Base-by-base conservation (phyloP, 2,329 filamentous ascomycete species). In the Didymella exigua region DNA sequence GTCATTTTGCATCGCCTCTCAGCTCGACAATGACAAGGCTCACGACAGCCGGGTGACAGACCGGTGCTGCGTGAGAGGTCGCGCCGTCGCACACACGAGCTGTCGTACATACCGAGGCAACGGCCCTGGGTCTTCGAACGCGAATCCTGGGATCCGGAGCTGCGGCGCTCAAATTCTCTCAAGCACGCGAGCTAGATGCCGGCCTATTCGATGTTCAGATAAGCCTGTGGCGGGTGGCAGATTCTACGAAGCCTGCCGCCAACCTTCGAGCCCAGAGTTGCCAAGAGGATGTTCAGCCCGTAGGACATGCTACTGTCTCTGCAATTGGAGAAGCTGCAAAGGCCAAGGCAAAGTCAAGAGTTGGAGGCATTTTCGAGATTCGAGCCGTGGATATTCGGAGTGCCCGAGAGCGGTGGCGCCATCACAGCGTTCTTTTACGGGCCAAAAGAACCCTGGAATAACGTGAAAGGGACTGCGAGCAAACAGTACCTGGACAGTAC, bases 271-370 rank as follows among this genome's bases (percentile, higher is more conserved):
- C 67, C 67, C 47, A 70, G 69, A 56, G 37, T 49, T 54, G 70
- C 70, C 71, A 74, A 74, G 68, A 37, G 38, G 26, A 37, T 36
- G 43, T 29, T 43, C 37, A 46, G 53, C 58, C 58, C 55, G 56
- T 46, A 51, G 52, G 47, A 62, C 29, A 36, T 36, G 27, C 36
- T 33, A 31, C 50, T 54, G 30, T n/a, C 21, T 37, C 51, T 34
- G 48, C 59, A 48, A 70, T 72, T 72, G 67, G 70, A 66, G 60
- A 62, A 59, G 37, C 34, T 41, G 30, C 31, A 24, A 14, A 31
- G 52, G 68, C 67, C 67, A 72, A 73, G 68, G 60, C 47, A n/a
- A 37, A 48, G 52, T 58, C 59, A 67, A 68, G 65, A 67, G 55
- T 50, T 63, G 58, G 63, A 63, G 49, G 49, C 51, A 56, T 50